phyloP scores from a whole-genome alignment of 192 early-diverging fungal genomes.

The Spinellus fusiger region DNA sequence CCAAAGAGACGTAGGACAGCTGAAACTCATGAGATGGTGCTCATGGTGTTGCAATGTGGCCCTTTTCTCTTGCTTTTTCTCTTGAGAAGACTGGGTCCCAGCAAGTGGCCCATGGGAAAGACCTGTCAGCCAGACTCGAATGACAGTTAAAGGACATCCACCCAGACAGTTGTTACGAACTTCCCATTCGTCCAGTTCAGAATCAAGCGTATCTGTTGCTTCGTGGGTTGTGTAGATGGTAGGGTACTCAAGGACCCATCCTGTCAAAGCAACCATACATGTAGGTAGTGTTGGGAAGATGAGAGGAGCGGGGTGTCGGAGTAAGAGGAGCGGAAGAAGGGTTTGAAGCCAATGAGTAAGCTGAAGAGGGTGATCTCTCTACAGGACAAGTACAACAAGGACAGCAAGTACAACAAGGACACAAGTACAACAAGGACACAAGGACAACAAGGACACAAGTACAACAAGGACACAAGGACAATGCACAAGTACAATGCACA shows the following conservation, averaged over 20 bases:
- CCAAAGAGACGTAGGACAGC: slow-evolving; percentile 5
- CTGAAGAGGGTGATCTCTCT: background rate
- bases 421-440: background rate
- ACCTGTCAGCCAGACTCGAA: slow-evolving; percentile 1
- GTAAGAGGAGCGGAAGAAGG: slow-evolving; percentile 10
- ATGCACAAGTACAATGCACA: background rate
- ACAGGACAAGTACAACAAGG: background rate
- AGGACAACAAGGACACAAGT: background rate
- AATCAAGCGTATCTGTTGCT: background rate
- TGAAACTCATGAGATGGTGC: slow-evolving; percentile 16
- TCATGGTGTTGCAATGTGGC: background rate
- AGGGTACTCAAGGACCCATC: slow-evolving; percentile 31
- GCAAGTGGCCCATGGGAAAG: background rate
- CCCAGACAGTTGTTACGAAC: slow-evolving; percentile 24
- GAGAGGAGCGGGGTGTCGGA: background rate
- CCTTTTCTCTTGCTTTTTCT: background rate
- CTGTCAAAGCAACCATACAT: slow-evolving; percentile 28
- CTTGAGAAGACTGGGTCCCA: background rate
- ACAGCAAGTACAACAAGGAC: background rate
- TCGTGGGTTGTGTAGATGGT: slow-evolving; percentile 21
- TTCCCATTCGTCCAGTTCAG: slow-evolving; percentile 23
- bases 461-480: background rate
- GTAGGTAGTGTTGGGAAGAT: slow-evolving; percentile 5
- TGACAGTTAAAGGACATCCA: background rate
- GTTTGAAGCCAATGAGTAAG: slow-evolving; percentile 1